Percentiles rank a stretch among this genome's conserved stretches.
phyloP scores from a whole-genome alignment of 441 rosid species.

The Isatis lusitanica region DNA sequence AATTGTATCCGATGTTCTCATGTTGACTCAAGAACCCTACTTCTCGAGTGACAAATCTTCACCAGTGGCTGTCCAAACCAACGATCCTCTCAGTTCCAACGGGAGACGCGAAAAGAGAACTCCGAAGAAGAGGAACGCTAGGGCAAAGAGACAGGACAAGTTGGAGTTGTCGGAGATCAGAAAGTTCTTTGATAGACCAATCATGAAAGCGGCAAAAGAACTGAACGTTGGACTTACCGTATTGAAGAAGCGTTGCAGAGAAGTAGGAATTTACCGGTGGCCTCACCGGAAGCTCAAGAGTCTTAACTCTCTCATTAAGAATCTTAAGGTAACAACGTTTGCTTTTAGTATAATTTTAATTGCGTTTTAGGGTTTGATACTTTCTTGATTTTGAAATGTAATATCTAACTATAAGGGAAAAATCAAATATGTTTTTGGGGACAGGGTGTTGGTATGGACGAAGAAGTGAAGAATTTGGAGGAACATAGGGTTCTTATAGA shows the following conservation, averaged over 20 bases:
- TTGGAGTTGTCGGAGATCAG: slow-evolving; percentile 48
- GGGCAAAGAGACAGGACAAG: slow-evolving; percentile 30
- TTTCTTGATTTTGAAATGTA: background rate
- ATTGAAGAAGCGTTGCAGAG: slow-evolving; percentile 73
- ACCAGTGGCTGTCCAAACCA: background rate
- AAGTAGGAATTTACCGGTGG: slow-evolving; percentile 67
- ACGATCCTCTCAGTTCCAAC: background rate
- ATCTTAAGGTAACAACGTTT: slow-evolving; percentile 43
- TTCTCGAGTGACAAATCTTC: background rate
- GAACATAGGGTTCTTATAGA: slow-evolving; percentile 56
- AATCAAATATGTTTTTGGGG: background rate
- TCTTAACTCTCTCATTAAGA: slow-evolving; percentile 53
- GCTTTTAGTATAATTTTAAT: background rate
- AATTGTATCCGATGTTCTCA: slow-evolving; percentile 9
- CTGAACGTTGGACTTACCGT: slow-evolving; percentile 65
- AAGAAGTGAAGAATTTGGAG: slow-evolving; percentile 53
- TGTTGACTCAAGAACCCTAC: slow-evolving; percentile 30
- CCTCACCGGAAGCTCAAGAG: slow-evolving; percentile 83
- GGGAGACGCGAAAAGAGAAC: slow-evolving; percentile 14
- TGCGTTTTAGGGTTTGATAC: background rate
- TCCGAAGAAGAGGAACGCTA: slow-evolving; percentile 14
- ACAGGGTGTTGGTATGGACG: slow-evolving; percentile 47
- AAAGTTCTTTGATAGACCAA: slow-evolving; percentile 58
- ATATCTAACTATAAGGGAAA: background rate
- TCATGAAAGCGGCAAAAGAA: slow-evolving; percentile 61